phyloP scores from a whole-genome alignment of 2,329 filamentous ascomycete genomes.

The Harringtonia lauricola region DNA sequence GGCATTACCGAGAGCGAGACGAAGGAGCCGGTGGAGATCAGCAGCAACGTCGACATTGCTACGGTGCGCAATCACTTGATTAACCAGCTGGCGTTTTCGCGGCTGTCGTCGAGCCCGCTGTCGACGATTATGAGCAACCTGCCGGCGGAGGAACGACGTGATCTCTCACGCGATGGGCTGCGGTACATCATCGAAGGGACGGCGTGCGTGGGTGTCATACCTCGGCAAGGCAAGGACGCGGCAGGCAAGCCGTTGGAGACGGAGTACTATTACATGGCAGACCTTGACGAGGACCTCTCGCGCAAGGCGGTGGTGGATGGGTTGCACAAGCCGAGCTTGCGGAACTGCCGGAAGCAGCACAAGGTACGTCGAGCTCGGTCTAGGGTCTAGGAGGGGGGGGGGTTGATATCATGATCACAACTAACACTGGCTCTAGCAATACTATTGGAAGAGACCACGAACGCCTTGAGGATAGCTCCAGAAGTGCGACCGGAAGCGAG shows the following conservation, averaged over 20 bases:
- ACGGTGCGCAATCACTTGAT: slow-evolving; percentile 73
- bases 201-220: slow-evolving; percentile 76
- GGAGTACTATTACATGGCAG: slow-evolving; percentile 93
- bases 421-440: slow-evolving; percentile 39
- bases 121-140: slow-evolving; percentile 84
- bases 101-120: slow-evolving; percentile 80
- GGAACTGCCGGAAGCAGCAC: slow-evolving; percentile 88
- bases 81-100: slow-evolving; percentile 92
- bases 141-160: slow-evolving; percentile 51
- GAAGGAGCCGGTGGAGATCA: slow-evolving; percentile 1
- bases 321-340: slow-evolving; percentile 76
- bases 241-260: slow-evolving; percentile 88
- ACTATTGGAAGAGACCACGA: slow-evolving; percentile 56
- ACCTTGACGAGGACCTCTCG: slow-evolving; percentile 69
- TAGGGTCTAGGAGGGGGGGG: too few relatives aligned
- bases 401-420: background rate
- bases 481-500: background rate
- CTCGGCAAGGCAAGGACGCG: slow-evolving; percentile 86
- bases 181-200: slow-evolving; percentile 62
- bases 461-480: too few relatives aligned
- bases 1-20: slow-evolving; percentile 14
- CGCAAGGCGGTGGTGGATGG: slow-evolving; percentile 72
- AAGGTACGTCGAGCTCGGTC: slow-evolving; percentile 52
- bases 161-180: slow-evolving; percentile 52
- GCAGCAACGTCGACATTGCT: slow-evolving; percentile 23